phyloP scores from a whole-genome alignment of 257 asterid genomes.

The Linaria vulgaris region DNA sequence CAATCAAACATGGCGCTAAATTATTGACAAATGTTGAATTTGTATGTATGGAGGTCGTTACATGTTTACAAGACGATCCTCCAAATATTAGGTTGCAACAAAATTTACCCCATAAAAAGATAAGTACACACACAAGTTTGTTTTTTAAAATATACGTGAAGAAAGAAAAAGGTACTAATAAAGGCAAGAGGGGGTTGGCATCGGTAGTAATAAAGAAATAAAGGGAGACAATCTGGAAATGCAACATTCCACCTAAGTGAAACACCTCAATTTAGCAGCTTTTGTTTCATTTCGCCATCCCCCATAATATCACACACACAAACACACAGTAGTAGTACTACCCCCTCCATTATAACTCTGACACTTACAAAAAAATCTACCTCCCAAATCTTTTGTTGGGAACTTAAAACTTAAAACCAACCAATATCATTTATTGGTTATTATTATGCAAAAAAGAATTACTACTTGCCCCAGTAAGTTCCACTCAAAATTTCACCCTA shows the following conservation, averaged over 20 bases:
- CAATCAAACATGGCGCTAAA: too few relatives aligned
- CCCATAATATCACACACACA: slow-evolving; percentile 18
- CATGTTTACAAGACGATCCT: too few relatives aligned
- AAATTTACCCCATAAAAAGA: neutral
- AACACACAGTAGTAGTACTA: slow-evolving; percentile 17
- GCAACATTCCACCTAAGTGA: slow-evolving; percentile 21
- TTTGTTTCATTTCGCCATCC: slow-evolving; percentile 26
- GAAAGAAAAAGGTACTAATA: slow-evolving; percentile 2
- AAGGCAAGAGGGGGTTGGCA: slow-evolving; percentile 5
- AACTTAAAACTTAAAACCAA: slow-evolving; percentile 1
- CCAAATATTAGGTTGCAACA: too few relatives aligned
- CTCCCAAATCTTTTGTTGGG: slow-evolving; percentile 18
- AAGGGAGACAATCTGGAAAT: slow-evolving; percentile 17
- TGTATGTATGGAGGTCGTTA: too few relatives aligned
- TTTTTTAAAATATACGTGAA: slow-evolving; percentile 14
- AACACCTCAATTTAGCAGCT: slow-evolving; percentile 25
- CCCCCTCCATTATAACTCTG: too few relatives aligned
- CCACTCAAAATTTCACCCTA: neutral
- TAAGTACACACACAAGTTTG: neutral
- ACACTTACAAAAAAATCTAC: slow-evolving; percentile 21
- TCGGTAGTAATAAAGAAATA: neutral
- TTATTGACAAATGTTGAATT: too few relatives aligned
- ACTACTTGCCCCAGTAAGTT: slow-evolving; percentile 12
- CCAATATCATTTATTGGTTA: slow-evolving; percentile 24
- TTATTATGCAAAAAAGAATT: neutral